These are phyloP conservation scores for Skeletonema grethae DNA, from an alignment of 108 stramenopile genomes.

Conservation along the genomic window DNA sequence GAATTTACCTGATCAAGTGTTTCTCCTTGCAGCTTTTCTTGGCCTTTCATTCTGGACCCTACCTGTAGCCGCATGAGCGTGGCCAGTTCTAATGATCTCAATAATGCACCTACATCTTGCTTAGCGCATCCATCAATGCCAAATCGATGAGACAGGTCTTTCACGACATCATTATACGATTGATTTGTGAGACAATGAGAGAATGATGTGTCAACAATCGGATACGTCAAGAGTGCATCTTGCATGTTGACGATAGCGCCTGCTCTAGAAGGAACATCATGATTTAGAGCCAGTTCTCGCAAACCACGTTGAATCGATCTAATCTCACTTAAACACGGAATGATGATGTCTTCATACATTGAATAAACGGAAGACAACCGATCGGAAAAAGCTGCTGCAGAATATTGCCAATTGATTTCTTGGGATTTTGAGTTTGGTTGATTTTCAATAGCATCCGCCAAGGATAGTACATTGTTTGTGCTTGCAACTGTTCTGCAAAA, in stretches of 20 bases:
- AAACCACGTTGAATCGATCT: constrained; percentile 66
- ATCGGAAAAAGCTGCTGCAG: constrained; percentile 70
- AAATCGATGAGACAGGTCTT: constrained; percentile 28
- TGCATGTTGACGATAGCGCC: constrained; percentile 28
- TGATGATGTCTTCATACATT: constrained; percentile 82
- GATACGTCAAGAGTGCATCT: constrained; percentile 44
- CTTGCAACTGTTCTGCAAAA: constrained; percentile 63
- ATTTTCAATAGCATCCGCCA: constrained; percentile 42
- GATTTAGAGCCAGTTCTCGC: constrained; percentile 39
- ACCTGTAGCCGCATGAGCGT: constrained; percentile 36
- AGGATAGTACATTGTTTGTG: constrained; percentile 40
- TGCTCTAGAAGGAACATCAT: constrained; percentile 16
- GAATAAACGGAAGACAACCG: constrained; percentile 57
- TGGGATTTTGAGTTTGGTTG: constrained; percentile 24
- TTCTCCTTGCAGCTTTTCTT: not conserved
- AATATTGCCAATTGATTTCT: constrained; percentile 80
- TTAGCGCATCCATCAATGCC: constrained; percentile 20
- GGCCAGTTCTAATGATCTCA: constrained; percentile 29
- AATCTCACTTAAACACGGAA: constrained; percentile 67
- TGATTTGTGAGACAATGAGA: constrained; percentile 19
- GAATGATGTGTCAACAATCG: constrained; percentile 21
- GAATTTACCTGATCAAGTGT: constrained; percentile 22
- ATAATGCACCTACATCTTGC: constrained; percentile 23
- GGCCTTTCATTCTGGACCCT: constrained; percentile 7
- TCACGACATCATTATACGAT: constrained; percentile 10